These are phyloP conservation scores for Candida schatavii DNA, from an alignment of 805 yeast genomes.

Conservation along the genomic window DNA sequence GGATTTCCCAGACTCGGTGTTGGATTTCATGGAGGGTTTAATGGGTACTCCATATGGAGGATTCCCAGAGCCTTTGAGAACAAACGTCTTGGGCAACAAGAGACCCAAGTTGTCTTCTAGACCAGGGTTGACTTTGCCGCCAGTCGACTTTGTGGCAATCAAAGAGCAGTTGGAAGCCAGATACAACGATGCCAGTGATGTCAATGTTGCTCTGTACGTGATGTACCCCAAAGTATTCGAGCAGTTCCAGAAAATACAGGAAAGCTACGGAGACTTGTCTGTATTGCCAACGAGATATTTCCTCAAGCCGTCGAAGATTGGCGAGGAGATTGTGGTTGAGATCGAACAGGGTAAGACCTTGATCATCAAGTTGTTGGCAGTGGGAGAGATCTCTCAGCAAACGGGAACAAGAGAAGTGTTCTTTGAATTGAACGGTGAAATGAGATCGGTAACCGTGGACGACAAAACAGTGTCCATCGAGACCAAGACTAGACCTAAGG, in stretches of 20 bases:
- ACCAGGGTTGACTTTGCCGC: slow-evolving; percentile 89
- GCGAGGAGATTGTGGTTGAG: slow-evolving; percentile 84
- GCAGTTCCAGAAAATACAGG: slow-evolving; percentile 69
- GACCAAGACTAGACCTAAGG: slow-evolving; percentile 84
- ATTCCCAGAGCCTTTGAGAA: slow-evolving; percentile 98
- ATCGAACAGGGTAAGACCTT: slow-evolving; percentile 94
- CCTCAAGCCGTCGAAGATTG: slow-evolving; percentile 81
- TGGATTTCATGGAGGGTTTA: slow-evolving; percentile 98
- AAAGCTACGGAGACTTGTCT: slow-evolving; percentile 86
- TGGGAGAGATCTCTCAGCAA: slow-evolving; percentile 80
- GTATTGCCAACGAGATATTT: slow-evolving; percentile 92
- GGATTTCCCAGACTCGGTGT: slow-evolving; percentile 98
- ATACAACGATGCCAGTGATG: slow-evolving; percentile 68
- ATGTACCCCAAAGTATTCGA: slow-evolving; percentile 99
- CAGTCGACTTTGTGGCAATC: slow-evolving; percentile 73
- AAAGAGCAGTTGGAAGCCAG: slow-evolving; percentile 71
- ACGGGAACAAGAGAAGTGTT: slow-evolving; percentile 95
- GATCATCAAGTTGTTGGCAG: slow-evolving; percentile 86
- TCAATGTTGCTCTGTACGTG: slow-evolving; percentile 90
- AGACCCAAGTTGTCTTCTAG: slow-evolving; percentile 84
- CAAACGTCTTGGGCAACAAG: slow-evolving; percentile 86
- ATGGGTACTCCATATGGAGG: slow-evolving; percentile 99
- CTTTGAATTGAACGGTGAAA: slow-evolving; percentile 97
- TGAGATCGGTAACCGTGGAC: slow-evolving; percentile 89
- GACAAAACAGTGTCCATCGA: slow-evolving; percentile 88